Base-by-base conservation (phyloP, 306 rosid species). In the Luffa aegyptiaca region DNA sequence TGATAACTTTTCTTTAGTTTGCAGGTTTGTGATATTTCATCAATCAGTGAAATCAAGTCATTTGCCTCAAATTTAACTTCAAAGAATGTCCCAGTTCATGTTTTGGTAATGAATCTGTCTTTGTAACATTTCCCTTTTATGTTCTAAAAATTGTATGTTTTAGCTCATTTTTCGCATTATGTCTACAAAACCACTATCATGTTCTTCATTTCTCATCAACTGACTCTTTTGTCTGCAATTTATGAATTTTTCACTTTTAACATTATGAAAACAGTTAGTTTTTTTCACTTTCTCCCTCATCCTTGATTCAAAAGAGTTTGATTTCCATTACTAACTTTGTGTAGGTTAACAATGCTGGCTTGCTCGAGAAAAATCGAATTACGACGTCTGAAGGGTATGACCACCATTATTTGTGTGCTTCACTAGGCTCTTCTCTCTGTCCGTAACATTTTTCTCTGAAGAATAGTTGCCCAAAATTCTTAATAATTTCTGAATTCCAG, bases 1-100 rank as follows among this genome's bases (percentile, higher is more conserved):
- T 66, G n/a, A 41, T 66, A 7, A 72, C 58, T 26, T 48, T 21
- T 46, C 41, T 59, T 84, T 86, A 48, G 75, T 48, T 78, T 87
- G 80, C 91, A 95, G 98, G 86, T 95, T 55, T 92, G 98, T 83
- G 93, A 95, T 88, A 87, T 92, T 80, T 95, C 98, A 11, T 95
- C 98, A 53, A 63, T 92, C 73, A 64, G 80, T 12, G 93, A 91
- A 45, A 81, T 95, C 82, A 92, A 89, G 88, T 88, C 97, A 76
- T 87, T 92, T 20, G 86, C 90, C 0, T 83, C 95, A 53, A 85
- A 87, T 57, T 90, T 95, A 80, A 86, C 97, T n/a, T 8, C 88
- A 48, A 91, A 85, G 84, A 82, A 89, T 35, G 79, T 88, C 46
- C 97, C 95, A 20, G 84, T 95, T 80, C 97, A 95, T 77, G 82